These are phyloP conservation scores for Fusarium torulosum DNA, from an alignment of 2,329 filamentous ascomycete species.

Conservation along the genomic window DNA sequence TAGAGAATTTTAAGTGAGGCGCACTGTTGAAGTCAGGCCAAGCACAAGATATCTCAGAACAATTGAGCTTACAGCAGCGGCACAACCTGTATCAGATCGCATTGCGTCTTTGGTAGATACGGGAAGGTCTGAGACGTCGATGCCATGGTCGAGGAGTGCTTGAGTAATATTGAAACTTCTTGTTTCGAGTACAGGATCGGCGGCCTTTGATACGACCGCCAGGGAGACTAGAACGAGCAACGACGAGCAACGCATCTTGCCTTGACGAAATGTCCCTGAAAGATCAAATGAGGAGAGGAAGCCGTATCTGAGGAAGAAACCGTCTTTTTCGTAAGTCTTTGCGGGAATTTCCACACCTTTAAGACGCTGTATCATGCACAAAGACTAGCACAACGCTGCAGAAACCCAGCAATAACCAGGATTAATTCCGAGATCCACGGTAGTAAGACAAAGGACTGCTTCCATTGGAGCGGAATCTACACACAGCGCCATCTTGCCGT, in stretches of 20 bases:
- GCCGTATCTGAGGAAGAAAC: no score
- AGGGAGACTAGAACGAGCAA: background rate
- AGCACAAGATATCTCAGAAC: background rate
- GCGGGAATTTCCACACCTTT: background rate
- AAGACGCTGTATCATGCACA: no score
- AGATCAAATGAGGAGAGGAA: no score
- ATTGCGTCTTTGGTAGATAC: background rate
- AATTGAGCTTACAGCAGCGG: constrained; percentile 15
- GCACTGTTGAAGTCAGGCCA: constrained; percentile 10
- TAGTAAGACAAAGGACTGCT: background rate
- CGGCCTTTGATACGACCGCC: background rate
- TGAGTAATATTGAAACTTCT: constrained; percentile 26
- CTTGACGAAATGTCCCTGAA: no score
- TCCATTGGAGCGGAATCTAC: background rate
- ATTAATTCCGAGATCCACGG: background rate
- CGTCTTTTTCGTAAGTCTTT: no score
- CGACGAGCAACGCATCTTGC: constrained; percentile 11
- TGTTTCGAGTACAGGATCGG: constrained; percentile 3
- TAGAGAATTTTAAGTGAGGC: constrained; percentile 28
- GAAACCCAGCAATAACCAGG: background rate
- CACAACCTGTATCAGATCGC: constrained; percentile 6
- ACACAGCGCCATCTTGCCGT: background rate
- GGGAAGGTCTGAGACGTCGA: constrained; percentile 18
- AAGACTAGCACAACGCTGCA: background rate
- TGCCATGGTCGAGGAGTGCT: constrained; percentile 23